Evolutionary conservation across 805 yeast species (phyloP), one percentile per base, ranked within the genome.

Genomic region (Metschnikowia borealis): DNA sequence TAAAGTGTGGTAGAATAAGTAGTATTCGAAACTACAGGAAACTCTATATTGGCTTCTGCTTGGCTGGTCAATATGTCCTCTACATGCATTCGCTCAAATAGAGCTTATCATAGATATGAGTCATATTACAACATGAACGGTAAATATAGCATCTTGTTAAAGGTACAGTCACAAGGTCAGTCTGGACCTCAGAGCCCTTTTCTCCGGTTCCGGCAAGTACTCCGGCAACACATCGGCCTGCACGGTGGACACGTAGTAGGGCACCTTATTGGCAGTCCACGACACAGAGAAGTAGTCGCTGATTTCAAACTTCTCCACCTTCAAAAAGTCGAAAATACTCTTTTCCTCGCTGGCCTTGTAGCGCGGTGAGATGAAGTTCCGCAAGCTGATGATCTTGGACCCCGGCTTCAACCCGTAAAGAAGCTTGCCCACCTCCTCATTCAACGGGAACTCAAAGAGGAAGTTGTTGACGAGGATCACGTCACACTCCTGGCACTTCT

Each of bases 191-290:
- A 29, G 45, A 1, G 29, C 11, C 15, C 23, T 33, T n/a, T 43
- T 43, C 18, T 33, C 29, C 41, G 21, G 43, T n/a, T 31, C 47
- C 33, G 35, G 41, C 15, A 66, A 56, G 49, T 69, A 73, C 48
- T 73, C 74, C 3, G 66, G 63, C 39, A 66, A 57, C 3, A 78
- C 66, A 5, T 61, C 60, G 2, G 67, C 68, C 57, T 76, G 71
- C 4, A 88, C 87, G 8, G 89, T 84, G 14, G 94, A 81, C 6
- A 91, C 80, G 64, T 80, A 91, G 66, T 87, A 90, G 8, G 81
- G 82, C 1, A 87, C 88, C 48, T 89, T 89, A 44, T 87, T 89
- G 5, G 84, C 83, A 0, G 96, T 89, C 97, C 97, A 90, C 43
- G 95, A 86, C 7, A 91, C 97, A 39, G 90, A 81, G 49, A 83